Evolutionary conservation across 116 monocot genomes (phyloP).

Genomic region (Dioscorea cayenensis): DNA sequence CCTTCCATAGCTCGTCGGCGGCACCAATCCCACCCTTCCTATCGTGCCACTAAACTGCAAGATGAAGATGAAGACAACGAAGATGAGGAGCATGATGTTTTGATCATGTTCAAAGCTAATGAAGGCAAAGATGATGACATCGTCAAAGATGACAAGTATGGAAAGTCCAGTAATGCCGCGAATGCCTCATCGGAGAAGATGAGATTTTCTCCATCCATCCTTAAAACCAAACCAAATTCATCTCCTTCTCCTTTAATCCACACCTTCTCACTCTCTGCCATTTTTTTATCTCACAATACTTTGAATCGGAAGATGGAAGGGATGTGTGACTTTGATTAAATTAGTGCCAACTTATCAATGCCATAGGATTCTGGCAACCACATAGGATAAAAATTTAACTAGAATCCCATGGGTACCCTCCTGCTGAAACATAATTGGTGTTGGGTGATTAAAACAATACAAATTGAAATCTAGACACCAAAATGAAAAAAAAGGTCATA

Average conservation of each 20-base stretch:
- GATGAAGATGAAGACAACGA: conserved; percentile 21
- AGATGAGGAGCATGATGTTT: conserved; percentile 15
- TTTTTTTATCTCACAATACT: no score
- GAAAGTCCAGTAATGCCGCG: conserved; percentile 65
- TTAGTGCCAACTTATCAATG: no score
- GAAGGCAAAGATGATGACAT: conserved; percentile 8
- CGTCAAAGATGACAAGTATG: conserved; percentile 36
- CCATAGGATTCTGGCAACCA: no score
- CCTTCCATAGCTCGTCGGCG: background rate
- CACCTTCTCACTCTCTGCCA: background rate
- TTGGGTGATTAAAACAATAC: no score
- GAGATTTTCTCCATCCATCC: background rate
- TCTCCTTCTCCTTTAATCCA: background rate
- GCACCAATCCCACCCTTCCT: background rate
- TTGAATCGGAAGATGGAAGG: no score
- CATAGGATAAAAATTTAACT: no score
- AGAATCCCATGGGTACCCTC: no score
- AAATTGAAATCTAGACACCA: no score
- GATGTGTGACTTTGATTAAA: no score
- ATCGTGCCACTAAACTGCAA: conserved; percentile 6
- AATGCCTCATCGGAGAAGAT: conserved; percentile 52
- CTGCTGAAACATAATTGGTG: no score
- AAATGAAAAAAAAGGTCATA: no score
- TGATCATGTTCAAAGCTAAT: background rate
- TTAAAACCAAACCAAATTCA: background rate